These are phyloP conservation scores for Canavalia ensiformis DNA, from an alignment of 306 rosid species.

Conservation along the genomic window DNA sequence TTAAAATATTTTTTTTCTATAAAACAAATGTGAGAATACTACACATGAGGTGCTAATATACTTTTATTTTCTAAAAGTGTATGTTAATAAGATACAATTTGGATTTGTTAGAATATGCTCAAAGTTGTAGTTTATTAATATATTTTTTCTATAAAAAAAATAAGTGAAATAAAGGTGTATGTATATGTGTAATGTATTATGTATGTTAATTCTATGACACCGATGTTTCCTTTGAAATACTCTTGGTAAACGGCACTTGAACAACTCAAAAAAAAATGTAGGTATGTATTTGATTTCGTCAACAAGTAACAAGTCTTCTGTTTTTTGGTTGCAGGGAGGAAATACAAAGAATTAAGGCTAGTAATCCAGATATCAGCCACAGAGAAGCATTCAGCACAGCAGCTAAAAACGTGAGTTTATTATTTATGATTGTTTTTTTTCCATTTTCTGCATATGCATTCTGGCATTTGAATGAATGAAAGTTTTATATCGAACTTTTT, in stretches of 20 bases:
- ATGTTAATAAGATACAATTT: not conserved
- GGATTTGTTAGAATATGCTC: not conserved
- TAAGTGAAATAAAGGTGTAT: not conserved
- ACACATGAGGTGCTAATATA: not conserved
- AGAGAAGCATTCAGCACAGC: conserved; percentile 99
- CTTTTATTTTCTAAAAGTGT: not conserved
- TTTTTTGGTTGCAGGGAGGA: conserved; percentile 73
- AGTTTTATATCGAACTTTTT: conserved; percentile 18
- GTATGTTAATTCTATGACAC: not conserved
- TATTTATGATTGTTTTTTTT: conserved; percentile 22
- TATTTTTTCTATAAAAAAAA: not conserved
- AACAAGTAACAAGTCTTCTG: not conserved
- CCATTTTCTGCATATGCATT: conserved; percentile 28
- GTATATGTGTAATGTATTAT: not conserved
- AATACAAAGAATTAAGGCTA: conserved; percentile 97
- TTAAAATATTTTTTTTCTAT: not conserved
- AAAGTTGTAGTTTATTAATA: not conserved
- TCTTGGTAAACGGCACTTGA: no score
- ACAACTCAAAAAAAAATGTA: no score
- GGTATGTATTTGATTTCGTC: not conserved
- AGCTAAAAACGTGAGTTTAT: conserved; percentile 90
- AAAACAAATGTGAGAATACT: not conserved
- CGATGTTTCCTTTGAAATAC: no score
- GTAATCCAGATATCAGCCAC: conserved; percentile 96
- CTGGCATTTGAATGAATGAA: conserved; percentile 34